Percentiles rank a stretch among this genome's conserved stretches.
These are phyloP conservation scores for Cyclostephanos tholiformis DNA, from an alignment of 108 stramenopile genomes.

Conservation along the genomic window DNA sequence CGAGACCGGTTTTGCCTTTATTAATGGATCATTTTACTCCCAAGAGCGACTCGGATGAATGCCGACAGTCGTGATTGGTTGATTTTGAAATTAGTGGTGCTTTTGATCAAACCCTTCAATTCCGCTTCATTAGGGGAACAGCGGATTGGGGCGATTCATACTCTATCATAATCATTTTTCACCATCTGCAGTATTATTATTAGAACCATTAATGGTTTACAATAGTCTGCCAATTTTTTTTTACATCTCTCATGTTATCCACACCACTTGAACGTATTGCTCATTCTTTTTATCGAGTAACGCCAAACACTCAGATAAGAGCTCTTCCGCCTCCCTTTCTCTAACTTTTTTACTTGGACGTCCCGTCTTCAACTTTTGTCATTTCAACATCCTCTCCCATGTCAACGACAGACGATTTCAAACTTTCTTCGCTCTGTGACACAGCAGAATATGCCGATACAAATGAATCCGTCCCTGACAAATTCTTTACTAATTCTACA, in stretches of 20 bases:
- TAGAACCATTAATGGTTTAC: no score
- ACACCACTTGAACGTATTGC: not conserved
- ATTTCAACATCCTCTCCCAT: slow-evolving; percentile 35
- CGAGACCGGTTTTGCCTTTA: slow-evolving; percentile 12
- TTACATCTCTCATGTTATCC: no score
- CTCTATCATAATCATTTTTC: no score
- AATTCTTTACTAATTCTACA: slow-evolving; percentile 47
- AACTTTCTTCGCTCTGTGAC: slow-evolving; percentile 7
- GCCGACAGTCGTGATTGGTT: slow-evolving; percentile 36
- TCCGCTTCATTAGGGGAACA: no score
- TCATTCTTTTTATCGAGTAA: not conserved
- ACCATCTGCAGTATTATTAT: no score
- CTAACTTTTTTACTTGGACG: not conserved
- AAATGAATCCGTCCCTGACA: slow-evolving; percentile 23
- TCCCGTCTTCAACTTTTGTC: slow-evolving; percentile 32
- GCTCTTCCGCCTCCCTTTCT: not conserved
- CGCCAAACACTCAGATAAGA: not conserved
- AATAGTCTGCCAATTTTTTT: no score
- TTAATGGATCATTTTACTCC: slow-evolving; percentile 37
- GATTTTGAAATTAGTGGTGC: not conserved
- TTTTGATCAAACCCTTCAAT: no score
- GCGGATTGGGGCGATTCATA: no score
- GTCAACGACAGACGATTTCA: not conserved
- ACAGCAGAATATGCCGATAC: slow-evolving; percentile 9
- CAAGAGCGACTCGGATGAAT: slow-evolving; percentile 22